Evolutionary conservation across 257 asterid genomes (phyloP).

Genomic region (Przewalskia tangutica): DNA sequence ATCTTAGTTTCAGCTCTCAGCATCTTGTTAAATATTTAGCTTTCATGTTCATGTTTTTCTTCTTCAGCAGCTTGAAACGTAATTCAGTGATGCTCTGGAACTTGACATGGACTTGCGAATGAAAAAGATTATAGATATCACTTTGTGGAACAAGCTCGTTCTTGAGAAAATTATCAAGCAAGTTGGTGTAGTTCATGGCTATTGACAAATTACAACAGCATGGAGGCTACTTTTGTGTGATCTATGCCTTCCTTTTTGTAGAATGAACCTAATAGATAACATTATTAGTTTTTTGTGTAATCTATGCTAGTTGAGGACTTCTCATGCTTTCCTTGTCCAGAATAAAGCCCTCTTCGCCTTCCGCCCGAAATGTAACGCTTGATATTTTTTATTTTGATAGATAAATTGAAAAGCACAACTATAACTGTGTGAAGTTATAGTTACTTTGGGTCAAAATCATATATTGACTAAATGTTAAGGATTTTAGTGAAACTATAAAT

Average conservation of each 20-base stretch:
- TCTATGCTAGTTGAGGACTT: not conserved
- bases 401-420: not conserved
- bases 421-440: not conserved
- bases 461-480: not conserved
- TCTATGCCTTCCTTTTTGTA: not conserved
- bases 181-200: not conserved
- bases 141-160: not conserved
- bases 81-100: not conserved
- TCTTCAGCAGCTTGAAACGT: not conserved
- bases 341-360: not conserved
- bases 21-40: not conserved
- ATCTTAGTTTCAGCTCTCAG: not conserved
- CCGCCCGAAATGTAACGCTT: no score
- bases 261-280: not conserved
- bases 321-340: not conserved
- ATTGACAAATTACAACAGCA: not conserved
- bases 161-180: no score
- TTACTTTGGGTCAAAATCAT: no score
- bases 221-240: not conserved
- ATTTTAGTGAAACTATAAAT: not conserved
- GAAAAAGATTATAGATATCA: no score
- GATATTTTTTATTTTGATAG: no score
- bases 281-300: no score
- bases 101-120: not conserved
- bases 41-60: not conserved